Base-by-base conservation (phyloP, 352 stramenopile genomes). In the Phytophthora pisi region DNA sequence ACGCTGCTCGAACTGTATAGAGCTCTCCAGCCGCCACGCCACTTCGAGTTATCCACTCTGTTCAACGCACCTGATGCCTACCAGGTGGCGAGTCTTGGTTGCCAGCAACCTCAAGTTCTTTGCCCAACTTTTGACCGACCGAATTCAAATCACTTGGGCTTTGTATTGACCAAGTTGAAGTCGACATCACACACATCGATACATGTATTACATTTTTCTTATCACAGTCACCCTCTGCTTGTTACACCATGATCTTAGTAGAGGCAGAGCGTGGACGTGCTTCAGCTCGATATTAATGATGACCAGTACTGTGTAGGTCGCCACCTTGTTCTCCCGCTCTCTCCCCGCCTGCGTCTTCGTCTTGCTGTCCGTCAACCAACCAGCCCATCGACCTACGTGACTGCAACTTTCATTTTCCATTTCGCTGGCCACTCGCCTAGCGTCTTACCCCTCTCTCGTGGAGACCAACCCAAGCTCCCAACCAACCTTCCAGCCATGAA, bases 141-240 rank as follows among this genome's bases (percentile, higher is more conserved):
- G 6, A 34, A 34, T 34, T 10, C 6, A 34, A 34, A 10, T 16
- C 15, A 43, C 10, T 55, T 64, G 51, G 8, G 0, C 0, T 59
- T 69, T 56, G 47, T 70, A 70, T 51, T 3, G 5, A 4, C 5
- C 4, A 34, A 61, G 56, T 61, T 70, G 63, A 66, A 66, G 63
- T 60, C 45, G 18, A 55, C 10, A n/a, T 36, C 23, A 36, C 26
- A 53, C 23, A 36, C 26, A 53, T 20, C 5, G 1, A 20, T 20
- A 47, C 23, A 13, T n/a, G n/a, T n/a, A n/a, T n/a, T n/a, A 47
- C 40, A 47, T 0, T 47, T 47, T 59, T 61, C 61, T 69, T 69
- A 64, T 64, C 61, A 3, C 30, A 38, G 53, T 23, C 49, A 66
- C 57, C 45, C 16, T 23, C 34, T 30, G 30, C 20, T 56, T 23